Evolutionary conservation across 2,329 filamentous ascomycete species (phyloP), one percentile per base, ranked within the genome.

Genomic region (Colletotrichum lupini): DNA sequence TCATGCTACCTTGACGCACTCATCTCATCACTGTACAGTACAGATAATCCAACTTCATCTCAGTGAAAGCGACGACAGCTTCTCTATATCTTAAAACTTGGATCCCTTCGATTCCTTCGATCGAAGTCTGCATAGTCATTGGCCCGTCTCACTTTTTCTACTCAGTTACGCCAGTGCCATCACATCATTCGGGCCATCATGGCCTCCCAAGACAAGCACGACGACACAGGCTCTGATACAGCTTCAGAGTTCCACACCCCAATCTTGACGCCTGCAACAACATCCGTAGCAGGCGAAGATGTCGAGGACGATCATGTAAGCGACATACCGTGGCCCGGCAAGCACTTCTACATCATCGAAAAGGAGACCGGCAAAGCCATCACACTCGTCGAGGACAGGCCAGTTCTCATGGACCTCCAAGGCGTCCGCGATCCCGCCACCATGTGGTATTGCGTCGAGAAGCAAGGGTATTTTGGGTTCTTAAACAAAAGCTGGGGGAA

Each of bases 401-500:
- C 60, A 5, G 49, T 37, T 30, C 32, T 77, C 1, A 46, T 58
- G 11, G 69, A 76, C 12, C 22, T 60, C 14, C 12, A 56, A 1
- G 5, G 49, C 2, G 37, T n/a, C 9, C 14, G 5, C 1, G 14
- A 37, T 11, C 24, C 62, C 3, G 64, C 53, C 14, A 57, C 68
- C 6, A 62, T 63, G 58, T 85, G 83, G 83, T 63, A 73, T 24
- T 85, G 83, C 63, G 78, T 82, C 19, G 82, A 84, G 46, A 78
- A 75, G 32, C 76, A 81, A 5, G 81, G 82, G 2, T 84, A 82
- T 81, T 73, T 84, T 0, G 83, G 83, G 0, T 85, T 85, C 63
- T 77, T 77, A 26, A 82, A 83, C 71, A 77, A 76, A 22, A 77
- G 79, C 3, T 82, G 81, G 1, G 78, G 79, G 0, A 80, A 71